phyloP scores from a whole-genome alignment of 208 protist genomes.

The Phytomonas francai region DNA sequence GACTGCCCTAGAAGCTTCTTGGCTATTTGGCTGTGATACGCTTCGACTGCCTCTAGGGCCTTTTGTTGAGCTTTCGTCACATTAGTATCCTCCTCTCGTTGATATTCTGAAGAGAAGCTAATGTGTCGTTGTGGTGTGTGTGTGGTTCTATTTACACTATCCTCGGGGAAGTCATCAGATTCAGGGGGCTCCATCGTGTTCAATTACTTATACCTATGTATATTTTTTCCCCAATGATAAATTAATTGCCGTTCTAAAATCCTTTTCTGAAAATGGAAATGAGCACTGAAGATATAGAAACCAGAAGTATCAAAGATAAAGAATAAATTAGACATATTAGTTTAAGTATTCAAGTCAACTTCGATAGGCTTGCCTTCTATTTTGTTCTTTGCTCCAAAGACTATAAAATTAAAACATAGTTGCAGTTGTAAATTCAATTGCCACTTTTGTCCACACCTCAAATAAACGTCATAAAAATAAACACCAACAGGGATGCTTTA shows the following conservation, averaged over 20 bases:
- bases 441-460: background rate
- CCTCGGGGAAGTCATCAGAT: background rate
- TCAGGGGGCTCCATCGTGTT: background rate
- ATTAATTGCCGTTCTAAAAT: background rate
- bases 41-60: background rate
- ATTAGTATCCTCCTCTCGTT: background rate
- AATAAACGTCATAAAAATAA: background rate
- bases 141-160: background rate
- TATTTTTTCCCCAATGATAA: background rate
- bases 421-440: background rate
- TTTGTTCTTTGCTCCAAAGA: background rate
- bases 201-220: background rate
- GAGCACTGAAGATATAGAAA: background rate
- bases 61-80: background rate
- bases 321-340: background rate
- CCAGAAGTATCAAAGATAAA: background rate
- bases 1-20: background rate
- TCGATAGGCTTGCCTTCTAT: background rate
- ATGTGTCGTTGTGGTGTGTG: background rate
- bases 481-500: background rate
- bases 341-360: background rate
- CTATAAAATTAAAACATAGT: background rate
- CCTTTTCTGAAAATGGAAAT: background rate
- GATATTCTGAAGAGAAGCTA: background rate
- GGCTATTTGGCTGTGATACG: background rate